phyloP scores from a whole-genome alignment of 805 yeast genomes.

The Naumovozyma baii region DNA sequence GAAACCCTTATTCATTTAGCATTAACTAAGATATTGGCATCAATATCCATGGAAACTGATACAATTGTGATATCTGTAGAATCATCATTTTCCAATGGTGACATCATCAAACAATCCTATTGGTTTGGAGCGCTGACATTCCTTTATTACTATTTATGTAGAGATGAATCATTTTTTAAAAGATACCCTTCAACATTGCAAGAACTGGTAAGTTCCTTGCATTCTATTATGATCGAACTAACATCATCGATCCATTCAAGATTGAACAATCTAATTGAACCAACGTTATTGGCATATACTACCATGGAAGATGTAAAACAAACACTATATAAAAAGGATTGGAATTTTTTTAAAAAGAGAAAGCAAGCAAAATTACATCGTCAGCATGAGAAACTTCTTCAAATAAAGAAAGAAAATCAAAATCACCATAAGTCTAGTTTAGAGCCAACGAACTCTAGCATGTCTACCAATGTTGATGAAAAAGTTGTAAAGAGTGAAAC shows the following conservation, averaged over 20 bases:
- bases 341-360: constrained; percentile 46
- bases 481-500: constrained; percentile 2
- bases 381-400: constrained; percentile 5
- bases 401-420: constrained; percentile 7
- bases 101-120: constrained; percentile 64
- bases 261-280: constrained; percentile 47
- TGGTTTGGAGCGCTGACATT: constrained; percentile 81
- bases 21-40: constrained; percentile 50
- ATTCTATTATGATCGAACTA: constrained; percentile 55
- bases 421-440: neutral
- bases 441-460: constrained; percentile 26
- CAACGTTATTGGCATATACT: constrained; percentile 63
- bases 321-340: constrained; percentile 64
- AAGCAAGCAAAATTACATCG: constrained; percentile 18
- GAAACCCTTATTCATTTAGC: constrained; percentile 52
- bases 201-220: constrained; percentile 45
- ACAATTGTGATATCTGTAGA: neutral
- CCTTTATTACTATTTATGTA: constrained; percentile 63
- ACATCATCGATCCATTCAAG: constrained; percentile 57
- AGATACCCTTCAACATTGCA: constrained; percentile 51
- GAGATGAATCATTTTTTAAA: constrained; percentile 50
- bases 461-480: constrained; percentile 7
- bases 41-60: constrained; percentile 31
- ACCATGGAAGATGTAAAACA: constrained; percentile 76
- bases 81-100: constrained; percentile 32